These are phyloP conservation scores for Saccharomycopsis synnaedendra DNA, from an alignment of 805 yeast species.

Conservation along the genomic window DNA sequence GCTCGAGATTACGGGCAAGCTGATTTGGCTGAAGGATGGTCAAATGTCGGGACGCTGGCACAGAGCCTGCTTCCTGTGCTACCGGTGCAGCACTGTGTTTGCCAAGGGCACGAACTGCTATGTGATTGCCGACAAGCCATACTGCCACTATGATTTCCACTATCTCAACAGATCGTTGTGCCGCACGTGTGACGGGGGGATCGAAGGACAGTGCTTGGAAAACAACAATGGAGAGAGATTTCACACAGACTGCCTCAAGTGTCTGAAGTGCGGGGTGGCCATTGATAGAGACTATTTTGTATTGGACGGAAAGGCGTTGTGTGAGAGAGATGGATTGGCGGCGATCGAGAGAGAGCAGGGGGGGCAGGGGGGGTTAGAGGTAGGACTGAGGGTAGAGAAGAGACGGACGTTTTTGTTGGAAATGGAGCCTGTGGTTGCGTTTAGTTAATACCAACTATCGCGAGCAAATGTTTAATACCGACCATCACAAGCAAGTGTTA, in stretches of 20 bases:
- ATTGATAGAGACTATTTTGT: conserved; percentile 48
- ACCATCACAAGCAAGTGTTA: too few relatives aligned
- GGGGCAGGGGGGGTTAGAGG: conserved; percentile 4
- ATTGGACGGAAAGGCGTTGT: conserved; percentile 34
- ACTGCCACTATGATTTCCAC: conserved; percentile 60
- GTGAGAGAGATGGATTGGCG: conserved; percentile 30
- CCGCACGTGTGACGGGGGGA: conserved; percentile 55
- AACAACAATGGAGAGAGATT: conserved; percentile 60
- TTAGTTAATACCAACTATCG: too few relatives aligned
- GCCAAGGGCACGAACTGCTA: conserved; percentile 57
- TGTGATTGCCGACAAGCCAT: conserved; percentile 69
- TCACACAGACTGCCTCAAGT: conserved; percentile 63
- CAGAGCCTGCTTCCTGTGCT: conserved; percentile 71
- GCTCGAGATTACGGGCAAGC: conserved; percentile 41
- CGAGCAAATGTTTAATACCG: too few relatives aligned
- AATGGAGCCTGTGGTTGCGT: too few relatives aligned
- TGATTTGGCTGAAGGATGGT: conserved; percentile 61
- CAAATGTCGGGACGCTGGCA: conserved; percentile 93
- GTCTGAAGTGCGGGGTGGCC: conserved; percentile 43
- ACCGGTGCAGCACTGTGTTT: conserved; percentile 46
- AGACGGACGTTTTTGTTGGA: conserved; percentile 15
- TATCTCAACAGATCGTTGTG: conserved; percentile 66
- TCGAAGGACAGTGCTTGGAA: conserved; percentile 87
- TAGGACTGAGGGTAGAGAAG: conserved; percentile 12
- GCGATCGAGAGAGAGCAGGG: conserved; percentile 14